Evolutionary conservation across 371 early-diverging fungal species (phyloP), one percentile per base, ranked within the genome.

Genomic region (Fennellomyces sp.): DNA sequence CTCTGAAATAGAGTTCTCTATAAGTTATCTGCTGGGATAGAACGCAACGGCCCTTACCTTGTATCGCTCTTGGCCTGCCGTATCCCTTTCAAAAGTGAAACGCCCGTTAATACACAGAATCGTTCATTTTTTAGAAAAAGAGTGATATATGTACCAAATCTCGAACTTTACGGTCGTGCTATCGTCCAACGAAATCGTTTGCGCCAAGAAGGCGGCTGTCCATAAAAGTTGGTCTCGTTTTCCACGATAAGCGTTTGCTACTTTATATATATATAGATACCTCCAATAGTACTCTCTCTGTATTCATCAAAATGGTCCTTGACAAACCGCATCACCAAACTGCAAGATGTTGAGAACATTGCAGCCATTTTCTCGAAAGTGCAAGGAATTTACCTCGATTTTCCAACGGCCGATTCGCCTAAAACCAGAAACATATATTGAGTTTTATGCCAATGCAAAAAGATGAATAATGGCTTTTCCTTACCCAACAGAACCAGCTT

Each of bases 201-300:
- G 89, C 55, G 93, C 89, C 66, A 94, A 73, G 66, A 93, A 94
- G 36, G 94, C 92, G 59, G 94, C 94, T 86, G 50, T 26, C 42
- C n/a, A 42, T n/a, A 60, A 53, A 33, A n/a, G n/a, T n/a, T n/a
- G n/a, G n/a, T n/a, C n/a, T n/a, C n/a, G n/a, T n/a, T n/a, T n/a
- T n/a, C n/a, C n/a, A n/a, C n/a, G n/a, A n/a, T n/a, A n/a, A n/a
- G n/a, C n/a, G n/a, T n/a, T n/a, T n/a, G n/a, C n/a, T n/a, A n/a
- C n/a, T n/a, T n/a, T 45, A 45, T 45, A 23, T 21, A 45, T 17
- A 5, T 23, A 21, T 23, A 17, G 6, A 15, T 41, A 91, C 93
- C 94, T 78, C 98, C 98, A 73, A 97, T 97, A 39, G 99, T 98
- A 63, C 97, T 97, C 72, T 97, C 98, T 82, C 95, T 91, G 76